Base-by-base conservation (phyloP, 176 grass and related monocot genomes). In the Avena atlantica region DNA sequence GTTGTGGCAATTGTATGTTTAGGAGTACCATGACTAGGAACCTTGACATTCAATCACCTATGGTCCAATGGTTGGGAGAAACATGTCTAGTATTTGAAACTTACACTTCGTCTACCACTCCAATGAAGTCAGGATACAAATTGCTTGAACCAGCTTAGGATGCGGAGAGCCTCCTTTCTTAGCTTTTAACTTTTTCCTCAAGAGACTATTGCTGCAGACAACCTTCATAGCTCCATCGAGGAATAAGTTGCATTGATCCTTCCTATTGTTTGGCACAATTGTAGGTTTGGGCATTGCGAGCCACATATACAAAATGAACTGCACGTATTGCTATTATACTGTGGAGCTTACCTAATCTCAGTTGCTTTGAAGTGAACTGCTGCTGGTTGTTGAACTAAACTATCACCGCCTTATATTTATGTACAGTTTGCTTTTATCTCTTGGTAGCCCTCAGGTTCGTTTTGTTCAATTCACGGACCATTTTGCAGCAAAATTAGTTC, bases 171-270 rank as follows among this genome's bases (percentile, higher is more conserved):
- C 50, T 16, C 2, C 17, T 81, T 64, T 31, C 40, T 42, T 19
- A 48, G 21, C 14, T 49, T 80, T 8, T 27, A 15, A 65, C 14
- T 63, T 49, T 16, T 40, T 27, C 13, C 15, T 62, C 42, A 25
- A 65, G 44, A 19, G 42, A 81, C 23, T 25, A 36, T 19, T 81
- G n/a, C 42, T 65, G 14, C 4, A 8, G 59, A 81, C 8, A 61
- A 17, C 9, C 15, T 66, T 65, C 15, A 81, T 64, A 66, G 15
- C 60, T 49, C 23, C 1, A 1, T 81, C 14, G 13, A 65, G 78
- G 78, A 81, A 65, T 42, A 65, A 40, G 60, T 81, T 81, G 14
- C 51, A 42, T 19, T 49, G 42, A 19, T 64, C 40, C 42, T 81
- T 27, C 23, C 29, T 49, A 21, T 81, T 29, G 78, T 81, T 29